Evolutionary conservation across 1,284 basidiomycete species (phyloP).

Genomic region (Mycosarcoma mackinlayi): DNA sequence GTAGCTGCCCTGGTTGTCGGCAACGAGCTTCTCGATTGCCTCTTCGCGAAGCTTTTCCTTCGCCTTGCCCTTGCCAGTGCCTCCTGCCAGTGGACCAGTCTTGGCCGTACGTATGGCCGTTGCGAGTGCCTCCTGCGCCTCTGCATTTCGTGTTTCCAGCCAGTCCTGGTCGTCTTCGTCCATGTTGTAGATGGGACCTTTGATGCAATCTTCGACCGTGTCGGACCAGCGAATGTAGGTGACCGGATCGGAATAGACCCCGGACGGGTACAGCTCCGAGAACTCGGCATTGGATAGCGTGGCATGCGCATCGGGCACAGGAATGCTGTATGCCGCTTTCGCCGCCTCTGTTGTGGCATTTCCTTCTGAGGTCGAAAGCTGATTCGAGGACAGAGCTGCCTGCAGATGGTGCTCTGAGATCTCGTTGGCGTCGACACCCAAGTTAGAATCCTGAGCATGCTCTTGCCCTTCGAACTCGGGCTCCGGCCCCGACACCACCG

Average conservation of each 20-base stretch:
- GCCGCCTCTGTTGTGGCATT: slow-evolving; percentile 24
- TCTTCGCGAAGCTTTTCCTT: slow-evolving; percentile 70
- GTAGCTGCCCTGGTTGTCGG: slow-evolving; percentile 72
- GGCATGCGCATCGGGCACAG: slow-evolving; percentile 63
- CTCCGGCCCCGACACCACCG: slow-evolving; percentile 56
- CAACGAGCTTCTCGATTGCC: slow-evolving; percentile 70
- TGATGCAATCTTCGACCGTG: slow-evolving; percentile 83
- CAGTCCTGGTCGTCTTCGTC: slow-evolving; percentile 96
- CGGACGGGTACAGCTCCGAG: slow-evolving; percentile 58
- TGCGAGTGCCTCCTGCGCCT: slow-evolving; percentile 85
- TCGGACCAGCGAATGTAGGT: slow-evolving; percentile 87
- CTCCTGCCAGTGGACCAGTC: slow-evolving; percentile 42
- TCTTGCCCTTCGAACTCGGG: slow-evolving; percentile 63
- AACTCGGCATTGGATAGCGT: slow-evolving; percentile 56
- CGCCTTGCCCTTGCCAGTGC: slow-evolving; percentile 58
- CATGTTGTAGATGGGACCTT: slow-evolving; percentile 84
- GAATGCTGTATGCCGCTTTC: slow-evolving; percentile 65
- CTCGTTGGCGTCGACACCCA: slow-evolving; percentile 63
- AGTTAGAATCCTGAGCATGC: slow-evolving; percentile 57
- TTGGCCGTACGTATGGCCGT: slow-evolving; percentile 80
- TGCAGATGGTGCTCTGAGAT: slow-evolving; percentile 67
- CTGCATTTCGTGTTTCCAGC: slow-evolving; percentile 90
- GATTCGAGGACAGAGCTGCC: slow-evolving; percentile 66
- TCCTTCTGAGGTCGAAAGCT: slow-evolving; percentile 57
- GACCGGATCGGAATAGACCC: slow-evolving; percentile 67